Evolutionary conservation across 495 filamentous ascomycete species (phyloP), one percentile per base, ranked within the genome.

Genomic region (Recurvomyces mirabilis): DNA sequence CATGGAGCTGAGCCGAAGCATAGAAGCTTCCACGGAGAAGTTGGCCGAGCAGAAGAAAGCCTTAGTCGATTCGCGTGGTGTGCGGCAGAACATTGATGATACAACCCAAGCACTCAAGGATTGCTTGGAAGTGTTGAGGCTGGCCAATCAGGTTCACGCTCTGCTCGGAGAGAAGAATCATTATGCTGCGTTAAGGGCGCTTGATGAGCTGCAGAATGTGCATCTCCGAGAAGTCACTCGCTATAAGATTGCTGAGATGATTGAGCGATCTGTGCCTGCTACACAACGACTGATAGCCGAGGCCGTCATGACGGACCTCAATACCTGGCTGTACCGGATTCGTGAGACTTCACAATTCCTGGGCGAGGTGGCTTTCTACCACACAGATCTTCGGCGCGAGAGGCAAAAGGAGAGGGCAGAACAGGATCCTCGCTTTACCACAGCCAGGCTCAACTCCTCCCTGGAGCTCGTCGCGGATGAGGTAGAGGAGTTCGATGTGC

Each of bases 261-360:
- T 99, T 47, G 87, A 93, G 61, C 83, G 83, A 54, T 94, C 87
- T 0, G 86, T 96, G 3, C 91, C 91, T 4, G 78, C 87, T 6
- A 94, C 87, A 1, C 87, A 94, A 57, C 84, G 81, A 51, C 77
- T 88, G 21, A 93, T 99, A 43, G 87, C 88, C 2, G 89, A 96
- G 54, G 84, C 86, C 1, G 91, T 99, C 44, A 95, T 95, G 93
- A 81, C 77, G 1, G 91, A 99, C 63, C 64, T 99, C 26, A 96
- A 95, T 60, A 94, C 84, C 1, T 99, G 91, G 91, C 69, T 99
- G n/a, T 96, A 79, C 58, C 79, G 84, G 22, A 93, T 99, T 47
- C 78, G 93, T 45, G 93, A 96, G 60, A 93, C 87, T 25, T 93
- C 87, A 0, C 87, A 94, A 48, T 93, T 89, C 42, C 68, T 99